A percentile compares a stretch with the other conserved stretches of the same genome.
Evolutionary conservation across 2,329 filamentous ascomycete genomes (phyloP).

Genomic region (Chalaropsis ovoidea): DNA sequence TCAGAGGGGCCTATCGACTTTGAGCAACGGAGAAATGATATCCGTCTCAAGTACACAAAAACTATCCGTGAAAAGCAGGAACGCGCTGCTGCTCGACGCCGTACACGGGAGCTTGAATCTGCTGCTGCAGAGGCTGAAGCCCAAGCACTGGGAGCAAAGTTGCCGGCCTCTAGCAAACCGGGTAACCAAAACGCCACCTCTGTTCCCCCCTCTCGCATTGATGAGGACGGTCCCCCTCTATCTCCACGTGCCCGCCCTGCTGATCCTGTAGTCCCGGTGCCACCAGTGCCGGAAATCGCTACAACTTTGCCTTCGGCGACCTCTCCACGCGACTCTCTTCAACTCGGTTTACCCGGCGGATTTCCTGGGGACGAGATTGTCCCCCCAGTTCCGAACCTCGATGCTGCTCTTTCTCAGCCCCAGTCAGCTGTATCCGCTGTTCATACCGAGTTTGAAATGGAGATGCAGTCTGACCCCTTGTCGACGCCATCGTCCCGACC

Average conservation of each 20-base stretch:
- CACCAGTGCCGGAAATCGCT: not conserved
- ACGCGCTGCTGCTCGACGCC: conserved; percentile 43
- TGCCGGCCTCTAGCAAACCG: conserved; percentile 30
- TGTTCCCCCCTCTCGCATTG: conserved; percentile 1
- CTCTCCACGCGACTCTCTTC: conserved; percentile 23
- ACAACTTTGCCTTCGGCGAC: not conserved
- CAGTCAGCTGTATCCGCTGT: conserved; percentile 54
- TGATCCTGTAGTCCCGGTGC: not conserved
- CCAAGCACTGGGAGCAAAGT: conserved; percentile 34
- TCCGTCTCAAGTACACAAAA: conserved; percentile 75
- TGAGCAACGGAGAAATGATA: conserved; percentile 67
- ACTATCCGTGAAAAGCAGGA: conserved; percentile 56
- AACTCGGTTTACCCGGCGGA: conserved; percentile 46
- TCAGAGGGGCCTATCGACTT: conserved; percentile 72
- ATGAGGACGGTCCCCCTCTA: not conserved
- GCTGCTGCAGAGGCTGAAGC: conserved; percentile 23
- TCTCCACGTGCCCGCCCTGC: conserved; percentile 9
- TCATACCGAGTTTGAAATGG: conserved; percentile 62
- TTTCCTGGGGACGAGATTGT: conserved; percentile 40
- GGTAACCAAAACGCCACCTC: not conserved
- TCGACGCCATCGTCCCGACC: conserved; percentile 12
- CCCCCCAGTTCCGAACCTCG: conserved; percentile 12
- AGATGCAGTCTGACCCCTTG: conserved; percentile 10
- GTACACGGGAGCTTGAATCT: conserved; percentile 41
- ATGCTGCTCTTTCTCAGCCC: conserved; percentile 32